phyloP scores from a whole-genome alignment of 2,329 filamentous ascomycete species.

The Colletotrichum tabaci region DNA sequence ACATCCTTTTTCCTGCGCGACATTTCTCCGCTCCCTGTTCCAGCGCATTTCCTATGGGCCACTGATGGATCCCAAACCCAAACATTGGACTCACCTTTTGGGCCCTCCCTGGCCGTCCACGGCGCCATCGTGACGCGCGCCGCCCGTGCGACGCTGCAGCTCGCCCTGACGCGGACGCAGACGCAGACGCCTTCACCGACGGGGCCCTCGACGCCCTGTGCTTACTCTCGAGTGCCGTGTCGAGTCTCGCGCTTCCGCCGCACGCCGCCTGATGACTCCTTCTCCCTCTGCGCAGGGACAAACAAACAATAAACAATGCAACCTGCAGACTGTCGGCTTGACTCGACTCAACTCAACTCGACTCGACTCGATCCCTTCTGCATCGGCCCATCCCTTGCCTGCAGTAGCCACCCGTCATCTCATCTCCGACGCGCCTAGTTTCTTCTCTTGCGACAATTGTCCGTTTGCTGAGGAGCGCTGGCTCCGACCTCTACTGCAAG shows the following conservation, averaged over 20 bases:
- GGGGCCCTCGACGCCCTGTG: constrained; percentile 1
- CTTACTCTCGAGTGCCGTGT: background rate
- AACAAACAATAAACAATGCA: constrained; percentile 10
- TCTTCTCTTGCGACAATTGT: background rate
- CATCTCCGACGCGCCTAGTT: background rate
- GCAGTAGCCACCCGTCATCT: constrained; percentile 1
- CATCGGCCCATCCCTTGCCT: constrained; percentile 3
- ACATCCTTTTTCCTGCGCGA: background rate
- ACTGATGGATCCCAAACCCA: constrained; percentile 34
- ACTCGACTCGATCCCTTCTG: background rate
- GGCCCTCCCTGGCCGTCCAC: background rate
- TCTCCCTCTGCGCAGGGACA: constrained; percentile 7
- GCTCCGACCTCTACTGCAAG: background rate
- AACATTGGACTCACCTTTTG: constrained; percentile 37
- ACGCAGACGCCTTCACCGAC: background rate
- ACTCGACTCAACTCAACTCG: too few species aligned
- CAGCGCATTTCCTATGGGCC: constrained; percentile 19
- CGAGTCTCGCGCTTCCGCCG: background rate
- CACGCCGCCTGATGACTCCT: constrained; percentile 1
- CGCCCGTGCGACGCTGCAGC: constrained; percentile 15
- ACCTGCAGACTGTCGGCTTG: too few species aligned
- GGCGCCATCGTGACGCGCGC: constrained; percentile 10
- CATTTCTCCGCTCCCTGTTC: constrained; percentile 9
- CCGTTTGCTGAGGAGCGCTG: background rate
- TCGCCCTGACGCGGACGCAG: background rate